Percentiles rank a stretch among this genome's conserved stretches.
Evolutionary conservation across 805 yeast genomes (phyloP).

Genomic region (Isabelozyma rhagii): DNA sequence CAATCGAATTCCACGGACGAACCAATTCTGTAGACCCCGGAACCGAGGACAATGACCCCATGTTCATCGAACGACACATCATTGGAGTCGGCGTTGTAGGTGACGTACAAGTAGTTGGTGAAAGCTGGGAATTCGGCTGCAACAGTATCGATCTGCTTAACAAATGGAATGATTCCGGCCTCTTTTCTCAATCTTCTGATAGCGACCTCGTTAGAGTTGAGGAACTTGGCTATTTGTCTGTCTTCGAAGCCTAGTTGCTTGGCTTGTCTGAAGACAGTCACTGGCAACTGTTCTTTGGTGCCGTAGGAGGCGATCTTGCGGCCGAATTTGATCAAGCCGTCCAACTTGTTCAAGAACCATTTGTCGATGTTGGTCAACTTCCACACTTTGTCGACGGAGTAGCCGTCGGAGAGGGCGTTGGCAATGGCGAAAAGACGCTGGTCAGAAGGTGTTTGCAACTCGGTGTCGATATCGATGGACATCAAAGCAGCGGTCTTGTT

Average conservation of each 20-base stretch:
- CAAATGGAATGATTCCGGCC: slow-evolving; percentile 84
- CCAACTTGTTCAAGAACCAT: slow-evolving; percentile 92
- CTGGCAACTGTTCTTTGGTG: slow-evolving; percentile 59
- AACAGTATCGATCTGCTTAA: slow-evolving; percentile 95
- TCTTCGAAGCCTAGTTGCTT: slow-evolving; percentile 97
- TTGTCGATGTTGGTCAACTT: slow-evolving; percentile 86
- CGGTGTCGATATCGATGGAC: slow-evolving; percentile 90
- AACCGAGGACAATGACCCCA: slow-evolving; percentile 93
- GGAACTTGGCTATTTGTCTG: slow-evolving; percentile 88
- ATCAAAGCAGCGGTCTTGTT: slow-evolving; percentile 76
- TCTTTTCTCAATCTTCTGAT: slow-evolving; percentile 86
- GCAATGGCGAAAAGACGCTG: slow-evolving; percentile 96
- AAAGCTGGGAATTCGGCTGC: slow-evolving; percentile 98
- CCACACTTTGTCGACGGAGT: slow-evolving; percentile 91
- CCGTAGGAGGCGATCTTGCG: slow-evolving; percentile 56
- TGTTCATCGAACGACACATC: slow-evolving; percentile 89
- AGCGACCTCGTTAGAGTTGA: slow-evolving; percentile 88
- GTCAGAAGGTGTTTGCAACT: slow-evolving; percentile 95
- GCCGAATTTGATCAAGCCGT: slow-evolving; percentile 71
- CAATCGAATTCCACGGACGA: slow-evolving; percentile 98
- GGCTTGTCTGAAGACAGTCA: slow-evolving; percentile 68
- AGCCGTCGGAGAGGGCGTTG: slow-evolving; percentile 85
- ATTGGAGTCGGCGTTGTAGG: slow-evolving; percentile 86
- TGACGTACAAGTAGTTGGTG: slow-evolving; percentile 92
- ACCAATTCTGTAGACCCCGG: slow-evolving; percentile 98